These are phyloP conservation scores for Apophysomyces sp. DNA, from an alignment of 371 early-diverging fungal species.

Conservation along the genomic window DNA sequence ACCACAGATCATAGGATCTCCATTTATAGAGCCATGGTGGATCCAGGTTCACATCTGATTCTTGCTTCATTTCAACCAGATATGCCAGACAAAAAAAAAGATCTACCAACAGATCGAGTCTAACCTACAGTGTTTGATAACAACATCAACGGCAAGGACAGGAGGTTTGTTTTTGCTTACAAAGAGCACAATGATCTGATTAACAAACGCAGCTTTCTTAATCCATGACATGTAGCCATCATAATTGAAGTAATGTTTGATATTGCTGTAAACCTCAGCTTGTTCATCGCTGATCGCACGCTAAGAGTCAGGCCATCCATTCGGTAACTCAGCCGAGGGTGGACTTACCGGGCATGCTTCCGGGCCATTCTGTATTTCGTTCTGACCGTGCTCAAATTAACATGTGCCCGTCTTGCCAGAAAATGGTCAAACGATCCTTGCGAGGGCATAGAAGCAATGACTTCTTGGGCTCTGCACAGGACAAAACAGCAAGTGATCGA, in stretches of 20 bases:
- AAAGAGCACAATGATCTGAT: constrained; percentile 22
- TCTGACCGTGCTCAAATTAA: constrained; percentile 26
- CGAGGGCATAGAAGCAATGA: constrained; percentile 15
- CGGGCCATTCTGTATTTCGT: constrained; percentile 38
- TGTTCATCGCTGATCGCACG: constrained; percentile 15
- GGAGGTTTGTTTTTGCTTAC: constrained; percentile 7
- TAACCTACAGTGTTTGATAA: constrained; percentile 35
- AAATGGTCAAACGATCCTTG: constrained; percentile 15
- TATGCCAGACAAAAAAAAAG: constrained; percentile 64
- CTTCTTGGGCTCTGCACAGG: constrained; percentile 20
- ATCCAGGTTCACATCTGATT: constrained; percentile 36
- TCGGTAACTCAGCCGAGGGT: not conserved
- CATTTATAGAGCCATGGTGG: constrained; percentile 66
- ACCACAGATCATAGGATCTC: constrained; percentile 55
- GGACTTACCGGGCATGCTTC: constrained; percentile 27
- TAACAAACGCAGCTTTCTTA: constrained; percentile 9
- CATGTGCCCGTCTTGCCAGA: constrained; percentile 17
- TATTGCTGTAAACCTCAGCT: constrained; percentile 13
- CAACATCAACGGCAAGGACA: not conserved
- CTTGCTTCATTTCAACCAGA: constrained; percentile 63
- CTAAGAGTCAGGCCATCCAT: not conserved
- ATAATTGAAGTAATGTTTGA: constrained; percentile 17
- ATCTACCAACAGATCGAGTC: constrained; percentile 60
- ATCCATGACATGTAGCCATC: constrained; percentile 9
- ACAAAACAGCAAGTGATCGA: not conserved